These are phyloP conservation scores for Talaromyces liani DNA, from an alignment of 495 filamentous ascomycete genomes.

Conservation along the genomic window DNA sequence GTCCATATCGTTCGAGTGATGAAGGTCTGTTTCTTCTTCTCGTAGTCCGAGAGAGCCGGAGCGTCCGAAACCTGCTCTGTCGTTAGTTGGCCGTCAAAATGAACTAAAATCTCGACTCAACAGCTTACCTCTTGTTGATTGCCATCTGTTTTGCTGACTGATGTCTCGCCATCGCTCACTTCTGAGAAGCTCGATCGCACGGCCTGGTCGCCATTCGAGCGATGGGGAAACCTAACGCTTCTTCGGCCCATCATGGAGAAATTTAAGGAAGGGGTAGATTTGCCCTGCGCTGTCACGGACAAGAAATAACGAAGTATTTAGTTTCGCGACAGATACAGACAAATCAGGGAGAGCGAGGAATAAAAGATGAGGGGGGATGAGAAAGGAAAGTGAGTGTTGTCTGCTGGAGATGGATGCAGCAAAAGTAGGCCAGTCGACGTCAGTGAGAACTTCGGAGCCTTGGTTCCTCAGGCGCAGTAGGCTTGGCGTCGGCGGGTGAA, in stretches of 20 bases:
- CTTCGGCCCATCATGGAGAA: slow-evolving; percentile 66
- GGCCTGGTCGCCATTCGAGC: slow-evolving; percentile 46
- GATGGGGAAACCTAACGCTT: slow-evolving; percentile 76
- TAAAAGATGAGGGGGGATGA: background rate
- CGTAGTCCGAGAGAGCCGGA: slow-evolving; percentile 63
- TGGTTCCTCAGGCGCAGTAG: slow-evolving; percentile 2
- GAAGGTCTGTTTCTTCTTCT: slow-evolving; percentile 98
- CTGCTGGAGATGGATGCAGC: background rate
- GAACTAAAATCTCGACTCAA: background rate
- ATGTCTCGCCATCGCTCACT: slow-evolving; percentile 63
- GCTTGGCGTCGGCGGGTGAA: slow-evolving; percentile 2
- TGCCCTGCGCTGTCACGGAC: background rate
- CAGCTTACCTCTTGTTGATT: slow-evolving; percentile 41
- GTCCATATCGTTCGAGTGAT: slow-evolving; percentile 97
- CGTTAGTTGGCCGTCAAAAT: background rate
- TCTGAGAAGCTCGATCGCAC: slow-evolving; percentile 72
- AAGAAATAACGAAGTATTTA: background rate
- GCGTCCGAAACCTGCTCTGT: slow-evolving; percentile 31
- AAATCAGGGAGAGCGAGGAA: background rate
- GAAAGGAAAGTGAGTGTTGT: background rate
- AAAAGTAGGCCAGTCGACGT: background rate
- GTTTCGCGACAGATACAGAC: background rate
- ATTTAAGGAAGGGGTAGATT: slow-evolving; percentile 11
- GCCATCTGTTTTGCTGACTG: slow-evolving; percentile 31
- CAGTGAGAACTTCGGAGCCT: slow-evolving; percentile 1